These are phyloP conservation scores for Simplicillium sp. DNA, from an alignment of 2,329 filamentous ascomycete species.

Conservation along the genomic window DNA sequence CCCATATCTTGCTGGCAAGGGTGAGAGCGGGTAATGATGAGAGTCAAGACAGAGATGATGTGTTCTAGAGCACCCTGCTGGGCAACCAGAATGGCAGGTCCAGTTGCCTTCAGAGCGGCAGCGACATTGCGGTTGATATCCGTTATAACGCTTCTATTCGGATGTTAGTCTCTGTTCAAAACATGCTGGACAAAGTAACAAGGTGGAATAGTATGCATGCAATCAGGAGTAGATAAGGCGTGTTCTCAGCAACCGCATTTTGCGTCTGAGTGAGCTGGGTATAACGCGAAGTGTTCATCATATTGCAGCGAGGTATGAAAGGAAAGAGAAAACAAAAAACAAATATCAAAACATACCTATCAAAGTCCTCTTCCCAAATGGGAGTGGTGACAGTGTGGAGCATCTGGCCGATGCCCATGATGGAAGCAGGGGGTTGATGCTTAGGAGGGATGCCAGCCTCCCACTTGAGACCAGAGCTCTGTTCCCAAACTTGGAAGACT, in stretches of 20 bases:
- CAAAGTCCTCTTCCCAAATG: constrained; percentile 82
- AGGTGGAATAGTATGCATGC: constrained; percentile 14
- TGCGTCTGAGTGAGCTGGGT: constrained; percentile 99
- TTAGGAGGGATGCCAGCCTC: constrained; percentile 77
- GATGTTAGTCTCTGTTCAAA: constrained; percentile 29
- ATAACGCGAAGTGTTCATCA: constrained; percentile 91
- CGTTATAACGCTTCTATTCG: constrained; percentile 67
- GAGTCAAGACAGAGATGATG: constrained; percentile 63
- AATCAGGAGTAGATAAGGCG: constrained; percentile 37
- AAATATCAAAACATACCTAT: constrained; percentile 62
- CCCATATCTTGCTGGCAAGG: constrained; percentile 87
- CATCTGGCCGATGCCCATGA: constrained; percentile 77
- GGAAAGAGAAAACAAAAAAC: constrained; percentile 10
- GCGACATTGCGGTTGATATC: constrained; percentile 93
- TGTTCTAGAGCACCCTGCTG: constrained; percentile 61
- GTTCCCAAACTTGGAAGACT: constrained; percentile 80
- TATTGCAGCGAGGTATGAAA: constrained; percentile 22
- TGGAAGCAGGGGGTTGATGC: constrained; percentile 65
- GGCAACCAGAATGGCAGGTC: constrained; percentile 72
- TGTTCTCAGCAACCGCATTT: constrained; percentile 82
- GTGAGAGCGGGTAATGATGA: constrained; percentile 83
- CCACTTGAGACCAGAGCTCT: constrained; percentile 69
- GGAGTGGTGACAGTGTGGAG: constrained; percentile 76
- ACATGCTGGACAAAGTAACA: constrained; percentile 7
- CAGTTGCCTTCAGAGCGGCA: constrained; percentile 82